Evolutionary conservation across 2,329 filamentous ascomycete species (phyloP).

Genomic region (Biscogniauxia marginata): DNA sequence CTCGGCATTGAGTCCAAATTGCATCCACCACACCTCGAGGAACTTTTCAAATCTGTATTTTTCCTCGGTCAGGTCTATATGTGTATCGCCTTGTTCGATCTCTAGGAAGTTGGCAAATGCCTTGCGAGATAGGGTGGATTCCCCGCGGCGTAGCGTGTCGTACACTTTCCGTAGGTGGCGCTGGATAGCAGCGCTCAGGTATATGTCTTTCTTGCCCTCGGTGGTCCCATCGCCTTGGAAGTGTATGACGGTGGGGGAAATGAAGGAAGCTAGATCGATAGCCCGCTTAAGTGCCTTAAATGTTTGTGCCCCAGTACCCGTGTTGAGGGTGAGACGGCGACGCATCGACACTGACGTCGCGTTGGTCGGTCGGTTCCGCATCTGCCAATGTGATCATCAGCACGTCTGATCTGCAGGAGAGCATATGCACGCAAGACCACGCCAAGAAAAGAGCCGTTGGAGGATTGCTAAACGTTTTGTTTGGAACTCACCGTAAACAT

Average conservation of each 20-base stretch:
- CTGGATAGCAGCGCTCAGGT: slow-evolving; percentile 49
- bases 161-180: slow-evolving; percentile 49
- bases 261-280: slow-evolving; percentile 30
- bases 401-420: neutral
- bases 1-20: slow-evolving; percentile 44
- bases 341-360: slow-evolving; percentile 19
- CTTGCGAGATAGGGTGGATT: slow-evolving; percentile 35
- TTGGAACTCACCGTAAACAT: slow-evolving; percentile 24
- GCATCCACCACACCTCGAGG: slow-evolving; percentile 46
- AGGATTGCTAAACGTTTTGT: neutral
- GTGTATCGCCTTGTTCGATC: slow-evolving; percentile 45
- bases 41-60: slow-evolving; percentile 50
- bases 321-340: slow-evolving; percentile 29
- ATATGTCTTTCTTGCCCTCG: slow-evolving; percentile 31
- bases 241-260: slow-evolving; percentile 30
- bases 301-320: slow-evolving; percentile 29
- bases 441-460: neutral
- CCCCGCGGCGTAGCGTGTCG: slow-evolving; percentile 40
- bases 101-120: slow-evolving; percentile 50
- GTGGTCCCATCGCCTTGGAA: slow-evolving; percentile 21
- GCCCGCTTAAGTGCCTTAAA: slow-evolving; percentile 32
- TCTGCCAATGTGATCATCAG: slow-evolving; percentile 20
- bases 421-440: neutral
- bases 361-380: slow-evolving; percentile 17
- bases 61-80: slow-evolving; percentile 37